phyloP scores from a whole-genome alignment of 441 rosid genomes.

The Raphanus hybrid region DNA sequence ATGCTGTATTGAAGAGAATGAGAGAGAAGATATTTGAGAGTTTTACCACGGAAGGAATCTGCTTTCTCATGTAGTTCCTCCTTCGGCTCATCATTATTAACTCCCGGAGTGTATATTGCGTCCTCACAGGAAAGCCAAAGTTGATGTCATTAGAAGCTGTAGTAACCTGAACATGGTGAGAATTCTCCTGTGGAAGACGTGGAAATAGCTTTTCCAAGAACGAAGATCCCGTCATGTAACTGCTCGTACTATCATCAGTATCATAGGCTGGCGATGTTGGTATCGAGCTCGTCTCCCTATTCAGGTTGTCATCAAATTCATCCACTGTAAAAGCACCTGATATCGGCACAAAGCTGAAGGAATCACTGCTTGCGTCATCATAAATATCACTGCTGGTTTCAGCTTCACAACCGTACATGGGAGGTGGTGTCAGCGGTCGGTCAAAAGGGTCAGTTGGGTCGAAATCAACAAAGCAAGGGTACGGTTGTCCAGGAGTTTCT shows the following conservation, averaged over 20 bases:
- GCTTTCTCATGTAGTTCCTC: slow-evolving; percentile 65
- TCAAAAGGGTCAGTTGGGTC: slow-evolving; percentile 27
- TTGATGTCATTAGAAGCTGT: slow-evolving; percentile 39
- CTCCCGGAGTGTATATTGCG: slow-evolving; percentile 76
- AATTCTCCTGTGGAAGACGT: slow-evolving; percentile 51
- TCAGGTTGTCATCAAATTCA: slow-evolving; percentile 25
- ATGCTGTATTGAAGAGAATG: too few species aligned
- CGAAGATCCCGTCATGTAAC: slow-evolving; percentile 67
- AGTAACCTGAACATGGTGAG: slow-evolving; percentile 37
- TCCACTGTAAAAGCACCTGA: slow-evolving; percentile 53
- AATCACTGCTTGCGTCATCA: slow-evolving; percentile 53
- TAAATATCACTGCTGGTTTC: slow-evolving; percentile 37
- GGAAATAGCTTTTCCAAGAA: slow-evolving; percentile 90
- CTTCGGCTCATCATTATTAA: slow-evolving; percentile 82
- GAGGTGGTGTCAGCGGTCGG: slow-evolving; percentile 47
- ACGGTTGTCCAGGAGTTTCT: slow-evolving; percentile 75
- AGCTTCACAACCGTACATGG: slow-evolving; percentile 34
- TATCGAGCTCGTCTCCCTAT: slow-evolving; percentile 2
- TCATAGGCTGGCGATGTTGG: slow-evolving; percentile 68
- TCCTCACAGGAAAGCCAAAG: slow-evolving; percentile 44
- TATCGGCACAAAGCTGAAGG: slow-evolving; percentile 56
- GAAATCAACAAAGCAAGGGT: slow-evolving; percentile 52
- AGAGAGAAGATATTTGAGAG: background rate
- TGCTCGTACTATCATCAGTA: slow-evolving; percentile 62
- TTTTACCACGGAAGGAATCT: slow-evolving; percentile 61